Evolutionary conservation across 2,329 filamentous ascomycete species (phyloP), one percentile per base, ranked within the genome.

Genomic region (Metarhizium anisopliae): DNA sequence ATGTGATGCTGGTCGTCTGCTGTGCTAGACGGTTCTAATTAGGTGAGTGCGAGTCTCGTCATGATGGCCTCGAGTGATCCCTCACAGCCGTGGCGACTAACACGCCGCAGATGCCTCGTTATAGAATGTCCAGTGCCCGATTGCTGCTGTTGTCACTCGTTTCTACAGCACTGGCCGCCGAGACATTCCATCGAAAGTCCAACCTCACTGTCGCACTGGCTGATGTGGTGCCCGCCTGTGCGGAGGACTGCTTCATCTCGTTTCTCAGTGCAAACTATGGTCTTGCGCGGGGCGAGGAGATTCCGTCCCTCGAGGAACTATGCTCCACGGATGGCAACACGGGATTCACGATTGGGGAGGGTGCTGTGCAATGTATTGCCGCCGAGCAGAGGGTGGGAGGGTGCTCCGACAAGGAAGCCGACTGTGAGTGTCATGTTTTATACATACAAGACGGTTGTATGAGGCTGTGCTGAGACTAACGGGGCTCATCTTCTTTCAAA

Each of bases 341-440:
- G 35, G 85, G 83, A 10, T 86, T 84, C 62, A 90, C 87, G 1
- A 64, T 90, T 51, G 86, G 85, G n/a, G 87, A 90, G 70, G 86
- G 79, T 11, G 85, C 83, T 4, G 70, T 89, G 59, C 80, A 85
- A 64, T 91, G 87, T 67, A 77, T 88, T 38, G 73, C 80, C 8
- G 80, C 80, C 7, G 78, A 81, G 63, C 70, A 66, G 55, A 68
- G 68, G 40, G 63, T 76, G 49, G 77, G 77, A 2, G 70, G 69
- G 14, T 91, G 87, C 67, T 67, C 72, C 4, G 71, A 73, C 3
- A 63, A 69, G 11, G 76, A 80, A 36, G 67, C 66, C 4, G 64
- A 56, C 55, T 63, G 71, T 73, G 62, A 57, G 70, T 63, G 25
- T 13, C 42, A 29, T 7, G 13, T 50, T 13, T 8, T 35, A 7